Base-by-base conservation (phyloP, 768 basidiomycete species). In the Russula lepida region DNA sequence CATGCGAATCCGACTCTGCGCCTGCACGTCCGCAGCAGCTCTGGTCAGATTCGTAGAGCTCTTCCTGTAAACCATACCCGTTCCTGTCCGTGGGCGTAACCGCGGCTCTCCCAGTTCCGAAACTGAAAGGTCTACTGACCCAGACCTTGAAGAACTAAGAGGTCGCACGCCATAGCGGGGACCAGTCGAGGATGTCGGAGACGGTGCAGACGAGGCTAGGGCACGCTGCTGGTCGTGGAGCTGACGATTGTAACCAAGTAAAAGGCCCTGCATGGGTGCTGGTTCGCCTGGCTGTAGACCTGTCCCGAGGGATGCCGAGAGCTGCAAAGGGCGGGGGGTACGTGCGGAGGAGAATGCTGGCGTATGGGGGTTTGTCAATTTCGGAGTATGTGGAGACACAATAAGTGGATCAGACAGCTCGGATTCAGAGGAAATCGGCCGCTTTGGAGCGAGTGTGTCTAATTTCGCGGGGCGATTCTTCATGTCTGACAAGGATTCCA, bases 51-150 rank as follows among this genome's bases (percentile, higher is more conserved):
- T 51, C n/a, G n/a, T 52, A 13, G 64, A 51, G 39, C 66, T 66
- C 43, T 60, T 65, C 56, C 46, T 60, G 51, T 66, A 66, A 30
- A 55, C 60, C 66, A 66, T 66, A 39, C 66, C 66, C 11, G 66
- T 66, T 27, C 66, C 66, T 21, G 60, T 66, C 30, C 66, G 52
- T 25, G 66, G 66, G n/a, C 58, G 55, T 46, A 61, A 39, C 30
- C 57, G 53, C 35, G 41, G 39, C 56, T 48, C 56, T n/a, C 63
- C 62, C 28, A 39, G 41, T 30, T 54, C 56, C 17, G 37, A 54
- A 2, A 50, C 48, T 11, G 50, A 46, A 6, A 52, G 17, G 23
- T 54, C 55, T 47, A 47, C 28, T 21, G 62, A 58, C 17, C 57
- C 62, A 25, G 62, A 63, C 25, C 30, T 53, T 35, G 61, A 35